Evolutionary conservation across 805 yeast genomes (phyloP), one percentile per base, ranked within the genome.

Genomic region (Candida rishiriensis): DNA sequence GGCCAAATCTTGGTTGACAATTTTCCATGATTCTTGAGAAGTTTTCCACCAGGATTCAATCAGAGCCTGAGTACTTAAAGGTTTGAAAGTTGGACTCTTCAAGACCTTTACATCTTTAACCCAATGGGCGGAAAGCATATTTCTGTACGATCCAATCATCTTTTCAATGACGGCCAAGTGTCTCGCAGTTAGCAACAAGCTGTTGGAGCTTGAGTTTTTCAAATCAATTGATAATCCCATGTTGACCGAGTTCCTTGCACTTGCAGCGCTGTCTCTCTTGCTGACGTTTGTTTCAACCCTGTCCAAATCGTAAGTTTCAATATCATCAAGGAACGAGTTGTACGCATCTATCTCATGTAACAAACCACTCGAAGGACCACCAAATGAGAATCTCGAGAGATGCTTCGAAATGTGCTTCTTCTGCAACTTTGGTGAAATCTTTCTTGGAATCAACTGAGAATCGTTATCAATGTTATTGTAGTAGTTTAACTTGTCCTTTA

Each of bases 11-110:
- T 74, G 76, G 48, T 74, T 76, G 9, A 76, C 65, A 43, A 78
- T 67, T 21, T 71, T 77, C 85, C 87, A 81, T 46, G 73, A 72
- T 43, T 73, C 78, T 43, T 76, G 79, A 39, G 79, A 71, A 2
- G 76, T 61, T 13, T 50, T 54, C 64, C 66, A 76, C 81, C 82
- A 78, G 16, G 68, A 68, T 3, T 71, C 57, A 29, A 78, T 55
- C 42, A 76, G 54, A 0, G 57, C 39, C 11, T 61, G 53, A 2
- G 76, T 59, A 36, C 61, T 65, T 34, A 60, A 53, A 11, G 72
- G 56, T 26, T 36, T 36, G 31, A 29, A 41, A 21, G 61, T 57
- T 38, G 64, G 54, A 9, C 31, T 36, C 17, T 38, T 39, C 14
- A 42, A 45, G 15, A 36, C 29, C 29, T 32, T 37, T 1, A 42